Evolutionary conservation across 345 rosid species (phyloP), one percentile per base, ranked within the genome.

Genomic region (Erysimum cheiranthoides): DNA sequence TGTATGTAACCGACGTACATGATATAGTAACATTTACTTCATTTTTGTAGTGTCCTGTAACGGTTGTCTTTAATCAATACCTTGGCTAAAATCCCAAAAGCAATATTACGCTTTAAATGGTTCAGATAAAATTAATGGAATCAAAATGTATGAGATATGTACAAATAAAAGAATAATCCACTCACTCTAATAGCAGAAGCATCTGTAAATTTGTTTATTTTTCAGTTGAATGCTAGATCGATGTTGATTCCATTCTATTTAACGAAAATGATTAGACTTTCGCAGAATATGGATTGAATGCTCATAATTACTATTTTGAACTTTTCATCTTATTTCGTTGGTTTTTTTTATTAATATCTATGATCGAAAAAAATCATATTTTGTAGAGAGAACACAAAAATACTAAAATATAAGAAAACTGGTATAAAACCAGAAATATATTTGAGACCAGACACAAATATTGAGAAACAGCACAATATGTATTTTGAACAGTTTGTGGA

Each of bases 1-100:
- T 6, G 40, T 43, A 69, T 52, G 75, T 76, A 63, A 76, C 75
- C 61, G 71, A 76, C 40, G 34, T 53, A 18, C 11, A 10, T 49
- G 53, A 51, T 21, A 21, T 21, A 38, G 18, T 30, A 53, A 39
- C 71, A 70, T 54, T 52, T 70, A 32, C 32, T 61, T 61, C 79
- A 27, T 52, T 50, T 61, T 53, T 69, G 42, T 53, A 53, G 35
- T 25, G 18, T 43, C 27, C 25, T 70, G 70, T 69, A 53, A 75
- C 49, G 74, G 50, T 43, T 76, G 70, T 70, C 70, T 42, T 31
- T 50, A 57, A 36, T 58, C 57, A 64, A 9, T 66, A 25, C 17
- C 18, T 35, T 69, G 31, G 21, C 50, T 75, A 60, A 60, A 56
- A 21, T 30, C 25, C 27, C 34, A 47, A 56, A 31, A 58, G 6